Evolutionary conservation across 78 protist species (phyloP).

Genomic region (Diacronema lutheri): DNA sequence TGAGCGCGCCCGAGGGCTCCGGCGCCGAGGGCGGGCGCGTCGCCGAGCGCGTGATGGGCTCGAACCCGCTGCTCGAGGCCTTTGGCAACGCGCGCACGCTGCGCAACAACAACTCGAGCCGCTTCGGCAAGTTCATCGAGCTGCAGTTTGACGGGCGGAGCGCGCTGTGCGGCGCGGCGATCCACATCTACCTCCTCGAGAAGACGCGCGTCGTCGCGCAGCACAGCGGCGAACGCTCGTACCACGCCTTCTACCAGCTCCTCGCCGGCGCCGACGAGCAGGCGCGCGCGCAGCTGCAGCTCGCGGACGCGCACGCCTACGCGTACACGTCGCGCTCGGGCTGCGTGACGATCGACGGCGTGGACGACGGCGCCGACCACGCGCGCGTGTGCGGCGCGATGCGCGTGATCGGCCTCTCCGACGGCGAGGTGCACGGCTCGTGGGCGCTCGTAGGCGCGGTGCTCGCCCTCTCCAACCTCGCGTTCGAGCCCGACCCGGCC

Average conservation of each 20-base stretch:
- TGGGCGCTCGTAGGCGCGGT: conserved; percentile 73
- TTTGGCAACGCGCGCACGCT: conserved; percentile 64
- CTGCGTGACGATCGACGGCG: conserved; percentile 61
- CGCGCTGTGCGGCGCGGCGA: conserved; percentile 21
- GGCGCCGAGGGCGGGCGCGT: background rate
- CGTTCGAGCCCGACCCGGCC: conserved; percentile 37
- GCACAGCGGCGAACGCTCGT: conserved; percentile 82
- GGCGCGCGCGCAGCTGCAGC: background rate
- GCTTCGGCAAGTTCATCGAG: conserved; percentile 47
- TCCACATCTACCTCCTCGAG: conserved; percentile 73
- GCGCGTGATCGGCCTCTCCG: background rate
- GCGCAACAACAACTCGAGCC: conserved; percentile 46
- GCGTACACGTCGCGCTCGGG: conserved; percentile 44
- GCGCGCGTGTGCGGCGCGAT: background rate
- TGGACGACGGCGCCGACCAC: conserved; percentile 67
- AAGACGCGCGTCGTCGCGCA: conserved; percentile 86
- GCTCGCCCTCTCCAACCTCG: conserved; percentile 79
- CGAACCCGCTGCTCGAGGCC: conserved; percentile 73
- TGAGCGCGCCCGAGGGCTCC: too few species aligned
- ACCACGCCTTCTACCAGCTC: conserved; percentile 95
- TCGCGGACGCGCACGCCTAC: conserved; percentile 7
- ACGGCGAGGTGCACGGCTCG: conserved; percentile 60
- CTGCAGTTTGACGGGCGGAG: conserved; percentile 18
- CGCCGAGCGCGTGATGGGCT: conserved; percentile 46
- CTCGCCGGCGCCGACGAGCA: background rate